These are phyloP conservation scores for Yamadazyma sp. DNA, from an alignment of 1,139 yeast species.

Conservation along the genomic window DNA sequence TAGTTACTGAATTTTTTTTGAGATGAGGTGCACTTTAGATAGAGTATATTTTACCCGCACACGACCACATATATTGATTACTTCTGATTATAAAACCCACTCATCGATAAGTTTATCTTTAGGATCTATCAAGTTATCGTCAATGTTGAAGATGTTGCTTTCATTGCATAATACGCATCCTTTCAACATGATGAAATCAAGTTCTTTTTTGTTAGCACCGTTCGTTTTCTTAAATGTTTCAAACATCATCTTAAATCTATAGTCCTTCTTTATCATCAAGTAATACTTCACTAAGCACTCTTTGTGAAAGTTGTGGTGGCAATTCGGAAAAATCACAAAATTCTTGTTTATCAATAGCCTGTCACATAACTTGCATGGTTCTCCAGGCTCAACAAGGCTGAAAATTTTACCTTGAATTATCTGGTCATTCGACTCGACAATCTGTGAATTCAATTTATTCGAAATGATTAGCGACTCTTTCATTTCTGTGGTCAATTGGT, in stretches of 20 bases:
- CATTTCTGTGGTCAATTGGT: conserved; percentile 70
- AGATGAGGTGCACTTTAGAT: conserved; percentile 12
- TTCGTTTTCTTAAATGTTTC: conserved; percentile 52
- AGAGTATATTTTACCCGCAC: neutral
- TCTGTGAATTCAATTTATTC: conserved; percentile 58
- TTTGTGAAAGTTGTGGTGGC: conserved; percentile 86
- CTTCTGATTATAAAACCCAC: conserved; percentile 21
- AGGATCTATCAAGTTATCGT: conserved; percentile 40
- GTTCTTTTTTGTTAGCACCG: conserved; percentile 32
- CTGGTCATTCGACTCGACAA: conserved; percentile 46
- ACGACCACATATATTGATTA: too few species aligned
- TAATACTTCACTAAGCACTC: conserved; percentile 74
- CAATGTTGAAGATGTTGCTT: conserved; percentile 67
- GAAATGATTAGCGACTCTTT: conserved; percentile 68
- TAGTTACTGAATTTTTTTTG: conserved; percentile 7
- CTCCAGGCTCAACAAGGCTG: conserved; percentile 74
- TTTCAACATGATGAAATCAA: conserved; percentile 61
- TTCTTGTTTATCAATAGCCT: conserved; percentile 68
- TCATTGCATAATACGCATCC: conserved; percentile 86
- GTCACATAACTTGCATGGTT: conserved; percentile 72
- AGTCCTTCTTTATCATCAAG: conserved; percentile 61
- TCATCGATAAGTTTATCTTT: conserved; percentile 22
- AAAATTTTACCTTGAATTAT: conserved; percentile 38
- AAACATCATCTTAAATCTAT: conserved; percentile 62
- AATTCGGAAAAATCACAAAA: conserved; percentile 78